Percentiles rank a stretch among this genome's conserved stretches.
These are phyloP conservation scores for Crucibulum laeve DNA, from an alignment of 768 basidiomycete genomes.

Conservation along the genomic window DNA sequence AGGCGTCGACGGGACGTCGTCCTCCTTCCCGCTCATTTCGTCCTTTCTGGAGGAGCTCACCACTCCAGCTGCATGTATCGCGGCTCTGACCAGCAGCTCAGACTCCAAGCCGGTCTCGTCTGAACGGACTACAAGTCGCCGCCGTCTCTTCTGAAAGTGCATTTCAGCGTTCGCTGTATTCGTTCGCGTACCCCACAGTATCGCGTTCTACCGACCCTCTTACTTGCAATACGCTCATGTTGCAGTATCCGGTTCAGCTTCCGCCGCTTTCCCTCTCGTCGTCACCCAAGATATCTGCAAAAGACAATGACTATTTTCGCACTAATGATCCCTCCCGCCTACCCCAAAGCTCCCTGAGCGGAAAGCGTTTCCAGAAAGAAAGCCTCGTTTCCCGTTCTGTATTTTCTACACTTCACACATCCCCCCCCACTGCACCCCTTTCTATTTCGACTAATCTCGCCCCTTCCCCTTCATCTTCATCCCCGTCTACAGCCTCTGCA, in stretches of 20 bases:
- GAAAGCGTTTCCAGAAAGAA: constrained; percentile 37
- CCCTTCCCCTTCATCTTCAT: constrained; percentile 28
- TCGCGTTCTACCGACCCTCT: constrained; percentile 14
- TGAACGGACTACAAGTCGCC: constrained; percentile 30
- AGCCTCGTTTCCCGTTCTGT: constrained; percentile 22
- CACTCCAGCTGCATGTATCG: constrained; percentile 33
- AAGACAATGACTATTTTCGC: constrained; percentile 33
- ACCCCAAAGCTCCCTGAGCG: constrained; percentile 18
- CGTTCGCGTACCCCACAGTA: not conserved
- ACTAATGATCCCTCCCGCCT: constrained; percentile 33
- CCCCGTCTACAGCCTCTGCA: constrained; percentile 31
- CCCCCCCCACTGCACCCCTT: constrained; percentile 16
- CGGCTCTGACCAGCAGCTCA: constrained; percentile 33
- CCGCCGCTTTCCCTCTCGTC: constrained; percentile 34
- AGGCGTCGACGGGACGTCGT: constrained; percentile 21
- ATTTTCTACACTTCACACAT: constrained; percentile 16
- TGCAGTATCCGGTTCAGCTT: constrained; percentile 51
- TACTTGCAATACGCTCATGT: constrained; percentile 38
- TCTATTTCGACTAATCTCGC: constrained; percentile 27
- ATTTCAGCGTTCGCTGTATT: constrained; percentile 5
- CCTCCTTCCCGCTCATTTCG: constrained; percentile 9
- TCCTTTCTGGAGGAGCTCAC: not conserved
- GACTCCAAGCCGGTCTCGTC: constrained; percentile 59
- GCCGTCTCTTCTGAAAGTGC: constrained; percentile 23
- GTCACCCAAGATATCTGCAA: constrained; percentile 25